Percentiles rank a stretch among this genome's conserved stretches.
phyloP scores from a whole-genome alignment of 345 rosid species.

The Punica granatum region DNA sequence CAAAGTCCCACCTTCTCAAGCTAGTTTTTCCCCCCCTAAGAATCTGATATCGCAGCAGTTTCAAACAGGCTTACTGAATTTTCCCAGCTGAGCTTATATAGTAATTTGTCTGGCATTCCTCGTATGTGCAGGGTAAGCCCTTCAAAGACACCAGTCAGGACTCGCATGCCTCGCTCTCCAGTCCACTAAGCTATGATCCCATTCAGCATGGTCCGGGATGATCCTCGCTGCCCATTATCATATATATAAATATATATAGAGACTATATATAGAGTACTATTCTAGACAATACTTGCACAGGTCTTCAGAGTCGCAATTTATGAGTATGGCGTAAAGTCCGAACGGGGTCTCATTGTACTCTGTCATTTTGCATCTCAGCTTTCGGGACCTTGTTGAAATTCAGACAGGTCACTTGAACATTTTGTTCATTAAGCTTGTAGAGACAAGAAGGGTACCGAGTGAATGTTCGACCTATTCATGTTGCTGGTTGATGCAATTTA shows the following conservation, averaged over 20 bases:
- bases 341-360: background rate
- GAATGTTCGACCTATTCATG: background rate
- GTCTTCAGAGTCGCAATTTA: background rate
- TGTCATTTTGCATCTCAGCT: background rate
- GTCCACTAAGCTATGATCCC: slow-evolving; percentile 23
- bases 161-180: slow-evolving; percentile 46
- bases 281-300: background rate
- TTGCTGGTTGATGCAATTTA: background rate
- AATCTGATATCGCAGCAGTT: background rate
- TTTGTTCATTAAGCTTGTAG: slow-evolving; percentile 7
- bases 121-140: slow-evolving; percentile 82
- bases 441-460: slow-evolving; percentile 2
- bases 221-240: slow-evolving; percentile 2
- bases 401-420: background rate
- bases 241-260: background rate
- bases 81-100: background rate
- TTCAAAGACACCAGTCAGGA: slow-evolving; percentile 95
- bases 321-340: background rate
- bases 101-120: background rate
- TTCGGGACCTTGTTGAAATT: background rate
- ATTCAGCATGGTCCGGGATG: background rate
- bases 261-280: background rate
- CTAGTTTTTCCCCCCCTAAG: background rate
- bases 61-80: background rate
- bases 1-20: no score